A percentile compares a stretch with the other conserved stretches of the same genome.
These are phyloP conservation scores for Allium sativum DNA, from an alignment of 106 monocot species.

Conservation along the genomic window DNA sequence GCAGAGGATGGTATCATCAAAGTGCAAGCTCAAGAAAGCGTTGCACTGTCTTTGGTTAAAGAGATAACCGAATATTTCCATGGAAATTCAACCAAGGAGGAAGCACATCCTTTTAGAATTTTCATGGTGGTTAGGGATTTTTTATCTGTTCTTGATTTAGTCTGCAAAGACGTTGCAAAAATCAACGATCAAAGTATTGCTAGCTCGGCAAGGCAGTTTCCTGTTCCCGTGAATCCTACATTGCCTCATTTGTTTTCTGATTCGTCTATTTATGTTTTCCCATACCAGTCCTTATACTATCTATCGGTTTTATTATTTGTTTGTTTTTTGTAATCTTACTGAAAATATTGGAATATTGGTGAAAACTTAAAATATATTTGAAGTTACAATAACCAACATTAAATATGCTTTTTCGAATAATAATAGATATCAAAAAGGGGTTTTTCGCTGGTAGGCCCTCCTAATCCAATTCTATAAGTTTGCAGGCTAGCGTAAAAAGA, in stretches of 20 bases:
- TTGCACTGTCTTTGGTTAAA: slow-evolving; percentile 64
- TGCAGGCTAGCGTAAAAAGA: too few species aligned
- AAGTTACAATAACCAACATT: too few species aligned
- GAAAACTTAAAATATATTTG: too few species aligned
- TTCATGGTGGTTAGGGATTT: slow-evolving; percentile 94
- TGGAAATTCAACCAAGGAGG: slow-evolving; percentile 71
- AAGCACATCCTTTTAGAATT: slow-evolving; percentile 82
- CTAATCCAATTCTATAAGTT: too few species aligned
- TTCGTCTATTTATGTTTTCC: too few species aligned
- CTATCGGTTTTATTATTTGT: too few species aligned
- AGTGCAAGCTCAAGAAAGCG: slow-evolving; percentile 73
- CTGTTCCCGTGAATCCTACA: slow-evolving; percentile 55
- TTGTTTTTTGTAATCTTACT: too few species aligned
- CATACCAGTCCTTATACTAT: too few species aligned
- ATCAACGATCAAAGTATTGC: slow-evolving; percentile 34
- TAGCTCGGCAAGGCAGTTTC: slow-evolving; percentile 37
- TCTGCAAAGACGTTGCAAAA: slow-evolving; percentile 78
- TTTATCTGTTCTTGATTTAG: slow-evolving; percentile 54
- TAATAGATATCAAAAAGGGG: too few species aligned
- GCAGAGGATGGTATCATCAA: slow-evolving; percentile 67
- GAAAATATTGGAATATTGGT: too few species aligned
- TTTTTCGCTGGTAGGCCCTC: too few species aligned
- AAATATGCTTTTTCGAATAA: too few species aligned
- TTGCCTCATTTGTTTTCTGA: slow-evolving; percentile 11
- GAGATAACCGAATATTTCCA: slow-evolving; percentile 94